Conservation (phyloP, 1,284 basidiomycete species). For the Albatrellus sp. region DNA sequence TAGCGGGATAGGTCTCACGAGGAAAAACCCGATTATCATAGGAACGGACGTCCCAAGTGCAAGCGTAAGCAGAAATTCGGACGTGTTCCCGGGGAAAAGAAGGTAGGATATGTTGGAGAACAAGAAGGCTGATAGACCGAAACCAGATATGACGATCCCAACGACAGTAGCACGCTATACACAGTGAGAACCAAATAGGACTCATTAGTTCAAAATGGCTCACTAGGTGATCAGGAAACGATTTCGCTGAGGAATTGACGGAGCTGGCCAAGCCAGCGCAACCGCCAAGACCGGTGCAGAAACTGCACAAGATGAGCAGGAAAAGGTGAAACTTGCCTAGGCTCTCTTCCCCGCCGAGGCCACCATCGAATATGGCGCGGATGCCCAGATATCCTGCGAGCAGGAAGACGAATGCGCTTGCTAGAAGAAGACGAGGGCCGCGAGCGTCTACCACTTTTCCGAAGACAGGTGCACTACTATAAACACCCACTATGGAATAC, state of each 20-base stretch:
- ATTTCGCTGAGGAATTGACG: slow-evolving; percentile 57
- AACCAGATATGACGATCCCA: slow-evolving; percentile 64
- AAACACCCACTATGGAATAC: slow-evolving; percentile 37
- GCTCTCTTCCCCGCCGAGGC: slow-evolving; percentile 20
- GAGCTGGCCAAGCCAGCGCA: slow-evolving; percentile 43
- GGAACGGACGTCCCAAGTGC: slow-evolving; percentile 59
- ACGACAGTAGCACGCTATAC: slow-evolving; percentile 1
- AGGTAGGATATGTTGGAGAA: slow-evolving; percentile 60
- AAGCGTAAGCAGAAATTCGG: slow-evolving; percentile 57
- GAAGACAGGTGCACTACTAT: slow-evolving; percentile 49
- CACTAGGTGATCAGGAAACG: slow-evolving; percentile 41
- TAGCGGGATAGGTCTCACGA: slow-evolving; percentile 49
- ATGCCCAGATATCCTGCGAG: slow-evolving; percentile 59
- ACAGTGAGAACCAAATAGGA: background rate
- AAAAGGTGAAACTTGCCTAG: slow-evolving; percentile 19
- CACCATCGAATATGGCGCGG: slow-evolving; percentile 44
- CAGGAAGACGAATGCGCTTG: slow-evolving; percentile 36
- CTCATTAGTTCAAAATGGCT: background rate
- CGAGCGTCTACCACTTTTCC: slow-evolving; percentile 54
- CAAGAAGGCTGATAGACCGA: slow-evolving; percentile 73
- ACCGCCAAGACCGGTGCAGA: slow-evolving; percentile 51
- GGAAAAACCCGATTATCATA: slow-evolving; percentile 54
- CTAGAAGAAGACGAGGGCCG: slow-evolving; percentile 44
- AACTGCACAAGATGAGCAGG: slow-evolving; percentile 34
- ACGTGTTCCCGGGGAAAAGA: slow-evolving; percentile 60